Percentiles rank a stretch among this genome's conserved stretches.
These are phyloP conservation scores for Buxus sempervirens DNA, from an alignment of 164 flowering plant species.

Conservation along the genomic window DNA sequence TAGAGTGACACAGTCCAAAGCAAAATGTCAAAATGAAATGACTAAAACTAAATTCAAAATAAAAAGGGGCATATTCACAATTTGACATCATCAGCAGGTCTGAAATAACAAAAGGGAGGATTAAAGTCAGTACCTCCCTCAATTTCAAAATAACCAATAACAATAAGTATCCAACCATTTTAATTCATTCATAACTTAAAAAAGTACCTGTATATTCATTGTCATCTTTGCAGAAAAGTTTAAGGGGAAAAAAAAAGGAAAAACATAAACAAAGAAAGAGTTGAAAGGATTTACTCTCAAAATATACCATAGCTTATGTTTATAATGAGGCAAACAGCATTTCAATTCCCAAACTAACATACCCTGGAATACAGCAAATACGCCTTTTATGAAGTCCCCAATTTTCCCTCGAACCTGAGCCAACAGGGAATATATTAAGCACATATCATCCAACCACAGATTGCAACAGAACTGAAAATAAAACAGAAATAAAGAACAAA, in stretches of 20 bases:
- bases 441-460: neutral
- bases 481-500: neutral
- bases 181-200: neutral
- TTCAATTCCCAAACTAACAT: constrained; percentile 6
- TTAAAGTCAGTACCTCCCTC: too few species aligned
- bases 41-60: neutral
- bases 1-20: neutral
- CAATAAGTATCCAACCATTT: neutral
- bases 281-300: too few species aligned
- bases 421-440: constrained; percentile 5
- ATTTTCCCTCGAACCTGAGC: constrained; percentile 63
- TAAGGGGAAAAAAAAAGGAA: neutral
- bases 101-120: too few species aligned
- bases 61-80: neutral
- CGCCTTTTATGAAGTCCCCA: constrained; percentile 72
- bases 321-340: neutral
- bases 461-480: neutral
- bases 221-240: neutral
- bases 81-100: too few species aligned
- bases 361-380: constrained; percentile 79
- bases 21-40: neutral
- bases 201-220: neutral
- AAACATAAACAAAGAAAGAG: too few species aligned
- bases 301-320: neutral
- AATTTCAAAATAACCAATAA: too few species aligned